phyloP scores from a whole-genome alignment of 257 asterid genomes.

The Fraxinus quadrangulata region DNA sequence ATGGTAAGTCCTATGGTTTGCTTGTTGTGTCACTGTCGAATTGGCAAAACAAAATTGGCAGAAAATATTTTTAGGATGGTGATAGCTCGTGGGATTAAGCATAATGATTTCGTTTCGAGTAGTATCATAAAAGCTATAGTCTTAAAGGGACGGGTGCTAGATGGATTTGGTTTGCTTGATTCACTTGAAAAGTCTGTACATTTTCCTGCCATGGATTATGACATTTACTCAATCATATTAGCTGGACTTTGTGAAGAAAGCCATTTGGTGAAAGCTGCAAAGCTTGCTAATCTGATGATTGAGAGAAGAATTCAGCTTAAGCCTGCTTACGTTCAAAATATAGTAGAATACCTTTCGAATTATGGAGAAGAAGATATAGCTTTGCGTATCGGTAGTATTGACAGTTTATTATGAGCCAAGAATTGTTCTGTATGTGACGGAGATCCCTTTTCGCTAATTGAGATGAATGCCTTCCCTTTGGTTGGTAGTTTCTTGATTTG shows the following conservation, averaged over 20 bases:
- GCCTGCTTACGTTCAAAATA: conserved; percentile 30
- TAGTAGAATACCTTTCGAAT: conserved; percentile 34
- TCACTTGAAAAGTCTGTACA: conserved; percentile 50
- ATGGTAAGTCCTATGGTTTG: conserved; percentile 56
- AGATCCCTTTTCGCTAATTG: not conserved
- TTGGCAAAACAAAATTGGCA: conserved; percentile 51
- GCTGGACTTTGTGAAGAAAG: conserved; percentile 53
- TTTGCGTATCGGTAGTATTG: conserved; percentile 30
- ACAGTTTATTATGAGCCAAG: conserved; percentile 14
- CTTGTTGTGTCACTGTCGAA: conserved; percentile 57
- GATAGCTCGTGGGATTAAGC: conserved; percentile 61
- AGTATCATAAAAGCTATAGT: conserved; percentile 43
- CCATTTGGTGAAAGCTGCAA: conserved; percentile 47
- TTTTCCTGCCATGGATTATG: conserved; percentile 48
- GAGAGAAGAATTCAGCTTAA: conserved; percentile 38
- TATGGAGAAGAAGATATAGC: conserved; percentile 49
- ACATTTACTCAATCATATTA: conserved; percentile 51
- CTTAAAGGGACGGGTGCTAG: conserved; percentile 51
- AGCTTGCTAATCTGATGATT: conserved; percentile 46
- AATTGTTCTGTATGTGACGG: not conserved
- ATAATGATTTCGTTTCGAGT: conserved; percentile 60
- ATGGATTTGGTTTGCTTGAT: conserved; percentile 57
- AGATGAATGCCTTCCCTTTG: not conserved
- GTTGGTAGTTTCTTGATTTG: not conserved
- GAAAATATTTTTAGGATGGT: conserved; percentile 59